Evolutionary conservation across 2,329 filamentous ascomycete species (phyloP).

Genomic region (Parastagonospora avenae): DNA sequence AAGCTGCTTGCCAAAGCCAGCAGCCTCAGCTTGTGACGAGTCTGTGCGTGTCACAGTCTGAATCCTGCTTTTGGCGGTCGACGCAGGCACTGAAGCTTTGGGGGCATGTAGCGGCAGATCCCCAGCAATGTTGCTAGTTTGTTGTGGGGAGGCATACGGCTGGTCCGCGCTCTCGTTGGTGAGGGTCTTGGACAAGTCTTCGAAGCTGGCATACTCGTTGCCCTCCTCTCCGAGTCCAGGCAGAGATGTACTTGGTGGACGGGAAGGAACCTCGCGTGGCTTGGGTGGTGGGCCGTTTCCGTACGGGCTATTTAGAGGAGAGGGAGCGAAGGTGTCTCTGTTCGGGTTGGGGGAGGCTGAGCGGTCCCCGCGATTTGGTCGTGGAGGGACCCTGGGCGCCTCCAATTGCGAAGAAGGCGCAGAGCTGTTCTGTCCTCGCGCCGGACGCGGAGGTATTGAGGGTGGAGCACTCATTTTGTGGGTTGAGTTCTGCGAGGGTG

Average conservation of each 20-base stretch:
- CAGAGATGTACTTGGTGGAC: slow-evolving; percentile 77
- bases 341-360: slow-evolving; percentile 70
- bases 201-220: slow-evolving; percentile 77
- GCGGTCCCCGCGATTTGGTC: slow-evolving; percentile 73
- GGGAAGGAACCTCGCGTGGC: slow-evolving; percentile 53
- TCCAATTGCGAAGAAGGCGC: slow-evolving; percentile 53
- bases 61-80: slow-evolving; percentile 82
- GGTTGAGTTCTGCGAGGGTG: slow-evolving; percentile 16
- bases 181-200: slow-evolving; percentile 45
- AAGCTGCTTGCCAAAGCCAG: slow-evolving; percentile 73
- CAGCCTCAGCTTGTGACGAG: slow-evolving; percentile 83
- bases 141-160: slow-evolving; percentile 60
- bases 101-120: slow-evolving; percentile 89
- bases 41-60: slow-evolving; percentile 87
- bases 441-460: slow-evolving; percentile 66
- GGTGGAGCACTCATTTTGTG: slow-evolving; percentile 56
- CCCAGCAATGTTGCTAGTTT: slow-evolving; percentile 77
- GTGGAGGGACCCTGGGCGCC: slow-evolving; percentile 77
- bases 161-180: slow-evolving; percentile 34
- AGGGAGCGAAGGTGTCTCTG: slow-evolving; percentile 79
- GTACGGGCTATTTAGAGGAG: slow-evolving; percentile 79
- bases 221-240: slow-evolving; percentile 90
- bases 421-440: slow-evolving; percentile 56
- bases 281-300: slow-evolving; percentile 44
- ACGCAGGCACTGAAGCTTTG: slow-evolving; percentile 80